A percentile compares a stretch with the other conserved stretches of the same genome.
phyloP scores from a whole-genome alignment of 2,329 filamentous ascomycete genomes.

The Teratosphaeria zuluensis region DNA sequence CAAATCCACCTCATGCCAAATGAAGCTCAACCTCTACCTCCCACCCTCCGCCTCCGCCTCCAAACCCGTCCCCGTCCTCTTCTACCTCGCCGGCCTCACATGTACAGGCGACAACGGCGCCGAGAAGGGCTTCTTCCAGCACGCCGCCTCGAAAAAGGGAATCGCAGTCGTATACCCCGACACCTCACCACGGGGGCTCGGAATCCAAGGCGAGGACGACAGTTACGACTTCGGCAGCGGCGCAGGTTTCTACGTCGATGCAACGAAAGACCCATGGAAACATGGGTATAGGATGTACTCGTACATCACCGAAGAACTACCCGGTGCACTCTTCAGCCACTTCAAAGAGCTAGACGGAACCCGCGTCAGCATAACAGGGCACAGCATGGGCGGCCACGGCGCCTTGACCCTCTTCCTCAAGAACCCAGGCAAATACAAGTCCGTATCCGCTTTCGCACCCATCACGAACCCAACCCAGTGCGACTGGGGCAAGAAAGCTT shows the following conservation, averaged over 20 bases:
- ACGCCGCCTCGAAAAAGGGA: conserved; percentile 64
- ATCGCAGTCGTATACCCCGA: conserved; percentile 94
- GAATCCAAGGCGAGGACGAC: conserved; percentile 76
- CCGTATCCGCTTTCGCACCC: conserved; percentile 81
- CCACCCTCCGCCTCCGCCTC: conserved; percentile 57
- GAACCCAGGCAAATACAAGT: conserved; percentile 82
- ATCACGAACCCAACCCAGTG: conserved; percentile 78
- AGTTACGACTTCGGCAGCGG: conserved; percentile 84
- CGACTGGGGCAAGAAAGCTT: conserved; percentile 94
- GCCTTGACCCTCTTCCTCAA: conserved; percentile 86
- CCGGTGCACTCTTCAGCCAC: conserved; percentile 58
- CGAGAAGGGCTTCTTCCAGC: conserved; percentile 82
- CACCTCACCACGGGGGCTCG: conserved; percentile 76
- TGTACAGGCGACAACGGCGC: conserved; percentile 79
- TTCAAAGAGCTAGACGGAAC: conserved; percentile 61
- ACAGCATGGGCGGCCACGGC: conserved; percentile 96
- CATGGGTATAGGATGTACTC: conserved; percentile 87
- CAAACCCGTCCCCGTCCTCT: conserved; percentile 68
- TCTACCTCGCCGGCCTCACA: conserved; percentile 90
- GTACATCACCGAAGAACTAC: conserved; percentile 87
- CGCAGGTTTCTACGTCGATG: conserved; percentile 92
- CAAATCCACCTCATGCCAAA: conserved; percentile 68
- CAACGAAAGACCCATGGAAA: conserved; percentile 62
- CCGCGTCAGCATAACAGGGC: conserved; percentile 76
- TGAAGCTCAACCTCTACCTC: conserved; percentile 88